Conservation (phyloP, 2,329 filamentous ascomycete genomes). For the Drechslerella coelobrocha region DNA sequence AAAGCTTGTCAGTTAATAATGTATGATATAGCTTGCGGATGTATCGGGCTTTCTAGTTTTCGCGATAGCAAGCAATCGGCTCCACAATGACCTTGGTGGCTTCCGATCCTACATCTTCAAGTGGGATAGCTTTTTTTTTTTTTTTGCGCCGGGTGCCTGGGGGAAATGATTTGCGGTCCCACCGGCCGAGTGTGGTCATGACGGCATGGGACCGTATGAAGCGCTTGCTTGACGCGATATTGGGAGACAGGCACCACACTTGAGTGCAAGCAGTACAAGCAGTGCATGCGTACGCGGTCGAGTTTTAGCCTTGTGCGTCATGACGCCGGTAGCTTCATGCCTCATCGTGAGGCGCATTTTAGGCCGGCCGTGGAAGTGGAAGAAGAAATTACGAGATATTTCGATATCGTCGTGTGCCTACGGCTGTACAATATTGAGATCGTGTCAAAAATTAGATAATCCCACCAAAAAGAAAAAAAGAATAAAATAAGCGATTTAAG, state of each 20-base stretch:
- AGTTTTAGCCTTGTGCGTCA: slow-evolving; percentile 49
- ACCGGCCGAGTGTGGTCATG: slow-evolving; percentile 28
- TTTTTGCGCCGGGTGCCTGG: slow-evolving; percentile 7
- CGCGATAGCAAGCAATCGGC: slow-evolving; percentile 10
- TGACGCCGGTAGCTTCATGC: slow-evolving; percentile 39
- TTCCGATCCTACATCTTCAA: slow-evolving; percentile 43
- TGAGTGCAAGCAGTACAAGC: slow-evolving; percentile 18
- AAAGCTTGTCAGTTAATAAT: slow-evolving; percentile 1
- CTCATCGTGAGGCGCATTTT: slow-evolving; percentile 47
- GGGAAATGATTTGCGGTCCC: slow-evolving; percentile 38
- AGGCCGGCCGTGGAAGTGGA: slow-evolving; percentile 1
- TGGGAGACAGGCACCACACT: slow-evolving; percentile 18
- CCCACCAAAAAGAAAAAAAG: slow-evolving; percentile 24
- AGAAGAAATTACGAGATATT: slow-evolving; percentile 15
- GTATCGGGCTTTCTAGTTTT: not conserved
- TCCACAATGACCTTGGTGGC: slow-evolving; percentile 38
- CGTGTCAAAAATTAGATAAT: slow-evolving; percentile 34
- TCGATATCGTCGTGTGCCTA: slow-evolving; percentile 31
- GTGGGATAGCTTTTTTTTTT: slow-evolving; percentile 16
- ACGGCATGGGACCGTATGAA: slow-evolving; percentile 35
- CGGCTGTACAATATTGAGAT: slow-evolving; percentile 16
- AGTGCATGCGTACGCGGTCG: slow-evolving; percentile 24
- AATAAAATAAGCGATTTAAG: not conserved
- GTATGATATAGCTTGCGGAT: not conserved
- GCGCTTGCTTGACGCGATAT: slow-evolving; percentile 49